Percentiles rank a stretch among this genome's conserved stretches.
Conservation (phyloP, 139 green algal genomes). For the Eudorina sp. region DNA sequence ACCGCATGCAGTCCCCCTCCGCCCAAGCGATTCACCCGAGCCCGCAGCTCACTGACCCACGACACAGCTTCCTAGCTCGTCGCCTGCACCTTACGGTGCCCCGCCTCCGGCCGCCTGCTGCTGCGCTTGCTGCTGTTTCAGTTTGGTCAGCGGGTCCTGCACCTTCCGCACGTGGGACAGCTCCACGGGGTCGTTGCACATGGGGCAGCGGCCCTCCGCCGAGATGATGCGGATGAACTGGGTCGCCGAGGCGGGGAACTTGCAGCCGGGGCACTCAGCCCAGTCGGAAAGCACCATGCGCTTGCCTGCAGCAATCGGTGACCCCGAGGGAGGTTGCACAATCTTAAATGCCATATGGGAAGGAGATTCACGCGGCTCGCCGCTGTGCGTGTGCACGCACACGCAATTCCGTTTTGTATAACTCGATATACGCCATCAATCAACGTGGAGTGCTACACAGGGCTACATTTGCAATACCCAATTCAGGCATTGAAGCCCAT, state of each 20-base stretch:
- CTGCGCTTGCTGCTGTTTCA: constrained; percentile 51
- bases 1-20: too few relatives aligned
- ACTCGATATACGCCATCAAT: too few relatives aligned
- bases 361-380: too few relatives aligned
- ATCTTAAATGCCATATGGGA: neutral
- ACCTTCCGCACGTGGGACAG: constrained; percentile 46
- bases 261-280: constrained; percentile 79
- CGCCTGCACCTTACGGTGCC: neutral
- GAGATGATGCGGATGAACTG: constrained; percentile 67
- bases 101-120: neutral
- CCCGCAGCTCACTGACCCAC: too few relatives aligned
- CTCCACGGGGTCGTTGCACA: constrained; percentile 70
- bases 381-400: too few relatives aligned
- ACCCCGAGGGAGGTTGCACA: neutral
- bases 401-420: too few relatives aligned
- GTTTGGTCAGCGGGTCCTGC: constrained; percentile 47
- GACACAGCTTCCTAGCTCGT: too few relatives aligned
- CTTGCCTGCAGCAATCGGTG: constrained; percentile 41
- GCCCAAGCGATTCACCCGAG: too few relatives aligned
- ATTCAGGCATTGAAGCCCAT: too few relatives aligned
- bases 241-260: constrained; percentile 67
- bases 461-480: too few relatives aligned
- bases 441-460: too few relatives aligned
- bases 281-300: constrained; percentile 79
- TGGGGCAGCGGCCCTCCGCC: constrained; percentile 68